Base-by-base conservation (phyloP, 73 alveolate species). In the Paraurostyla sp. region DNA sequence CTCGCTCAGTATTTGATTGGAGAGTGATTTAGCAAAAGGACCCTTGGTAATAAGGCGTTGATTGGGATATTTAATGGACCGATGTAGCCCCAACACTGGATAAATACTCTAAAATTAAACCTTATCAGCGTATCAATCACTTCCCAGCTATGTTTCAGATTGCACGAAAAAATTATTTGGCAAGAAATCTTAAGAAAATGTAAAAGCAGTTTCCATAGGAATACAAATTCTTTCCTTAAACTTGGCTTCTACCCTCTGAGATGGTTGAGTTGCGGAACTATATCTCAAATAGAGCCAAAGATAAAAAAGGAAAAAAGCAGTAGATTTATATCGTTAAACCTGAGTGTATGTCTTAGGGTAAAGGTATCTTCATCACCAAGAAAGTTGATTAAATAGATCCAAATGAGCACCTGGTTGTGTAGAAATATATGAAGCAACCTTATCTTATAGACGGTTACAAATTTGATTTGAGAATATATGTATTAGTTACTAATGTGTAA, bases 401-500 rank as follows among this genome's bases (percentile, higher is more conserved):
- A 1, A 81, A 85, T 81, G 98, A 96, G 76, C 98, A 95, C 30
- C 87, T 92, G 56, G 98, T 96, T 1, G 98, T 94, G 0, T 90
- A 96, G 68, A 87, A 93, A 84, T 98, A 98, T 85, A 29, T 98
- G 29, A 50, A 92, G 35, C 90, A 96, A 73, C 99, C 99, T 15
- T 94, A 87, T 69, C 76, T 98, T 50, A 97, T 98, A 16, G 99
- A 98, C 82, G 96, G 96, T 25, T 88, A 90, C 38, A 98, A 98
- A 89, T 97, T 98, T 62, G 97, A 96, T 62, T 87, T 96, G 76
- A 94, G 99, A 89, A 73, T 97, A 27, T 98, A 95, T 91, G 99
- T 94, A 7, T 82, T 98, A 30, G 95, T 98, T 3, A 92, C 99
- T 32, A 97, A 98, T 0, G 96, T 97, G 48, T 93, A 94, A 36